phyloP scores from a whole-genome alignment of 164 flowering plant genomes.

The Vitis labrusca region DNA sequence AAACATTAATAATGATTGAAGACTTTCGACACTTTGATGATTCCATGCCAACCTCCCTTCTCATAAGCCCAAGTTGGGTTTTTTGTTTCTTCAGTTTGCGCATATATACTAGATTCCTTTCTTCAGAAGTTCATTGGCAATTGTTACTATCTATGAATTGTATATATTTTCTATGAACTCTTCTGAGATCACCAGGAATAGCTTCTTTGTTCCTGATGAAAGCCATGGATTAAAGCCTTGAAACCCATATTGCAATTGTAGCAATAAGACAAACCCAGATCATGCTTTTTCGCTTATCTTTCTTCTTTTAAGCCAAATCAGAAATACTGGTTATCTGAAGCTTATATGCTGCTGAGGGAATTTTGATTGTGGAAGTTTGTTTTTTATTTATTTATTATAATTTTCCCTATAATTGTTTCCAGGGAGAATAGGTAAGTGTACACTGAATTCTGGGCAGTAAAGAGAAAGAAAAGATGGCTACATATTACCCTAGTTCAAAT shows the following conservation, averaged over 20 bases:
- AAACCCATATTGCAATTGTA: no score
- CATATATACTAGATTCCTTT: neutral
- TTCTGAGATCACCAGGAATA: neutral
- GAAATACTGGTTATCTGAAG: no score
- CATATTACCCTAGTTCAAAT: conserved; percentile 61
- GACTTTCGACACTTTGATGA: neutral
- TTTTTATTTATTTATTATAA: neutral
- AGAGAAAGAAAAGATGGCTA: conserved; percentile 50
- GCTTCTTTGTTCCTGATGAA: neutral
- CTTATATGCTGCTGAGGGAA: no score
- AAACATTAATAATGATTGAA: neutral
- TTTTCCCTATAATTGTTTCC: conserved; percentile 10
- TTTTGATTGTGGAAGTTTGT: neutral
- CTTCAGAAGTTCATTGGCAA: neutral
- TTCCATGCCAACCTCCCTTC: neutral
- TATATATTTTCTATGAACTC: neutral
- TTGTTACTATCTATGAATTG: neutral
- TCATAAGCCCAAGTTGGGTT: neutral
- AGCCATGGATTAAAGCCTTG: neutral
- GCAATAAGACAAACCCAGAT: no score
- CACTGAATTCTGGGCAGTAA: neutral
- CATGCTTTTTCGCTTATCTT: no score
- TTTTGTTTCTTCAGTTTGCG: neutral
- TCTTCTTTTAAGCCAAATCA: no score
- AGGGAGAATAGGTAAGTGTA: conserved; percentile 6